phyloP scores from a whole-genome alignment of 2,329 filamentous ascomycete species.

The Botryotinia narcissicola region DNA sequence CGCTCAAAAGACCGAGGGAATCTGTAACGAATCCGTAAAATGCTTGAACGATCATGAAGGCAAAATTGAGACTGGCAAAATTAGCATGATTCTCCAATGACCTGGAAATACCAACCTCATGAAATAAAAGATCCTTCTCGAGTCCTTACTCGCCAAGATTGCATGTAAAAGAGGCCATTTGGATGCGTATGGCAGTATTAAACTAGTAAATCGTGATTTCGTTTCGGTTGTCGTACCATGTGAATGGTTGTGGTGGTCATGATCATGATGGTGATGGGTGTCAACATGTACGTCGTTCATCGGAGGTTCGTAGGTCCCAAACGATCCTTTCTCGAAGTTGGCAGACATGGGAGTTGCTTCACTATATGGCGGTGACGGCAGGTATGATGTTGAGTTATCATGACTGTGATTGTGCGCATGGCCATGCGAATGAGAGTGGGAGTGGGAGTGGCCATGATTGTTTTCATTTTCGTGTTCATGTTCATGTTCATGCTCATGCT shows the following conservation, averaged over 20 bases:
- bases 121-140: conserved; percentile 93
- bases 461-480: conserved; percentile 16
- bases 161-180: conserved; percentile 77
- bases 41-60: conserved; percentile 91
- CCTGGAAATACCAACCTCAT: conserved; percentile 63
- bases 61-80: conserved; percentile 73
- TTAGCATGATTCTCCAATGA: conserved; percentile 23
- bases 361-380: conserved; percentile 30
- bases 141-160: conserved; percentile 87
- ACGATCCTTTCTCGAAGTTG: conserved; percentile 26
- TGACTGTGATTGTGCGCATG: conserved; percentile 21
- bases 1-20: conserved; percentile 89
- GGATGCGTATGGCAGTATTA: conserved; percentile 67
- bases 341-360: conserved; percentile 25
- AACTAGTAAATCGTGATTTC: conserved; percentile 68
- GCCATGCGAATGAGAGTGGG: conserved; percentile 23
- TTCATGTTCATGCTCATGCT: conserved; percentile 23
- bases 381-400: conserved; percentile 21
- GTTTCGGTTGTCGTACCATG: conserved; percentile 38
- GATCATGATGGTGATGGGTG: conserved; percentile 30
- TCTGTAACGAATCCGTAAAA: conserved; percentile 93
- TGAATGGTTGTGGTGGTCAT: conserved; percentile 31
- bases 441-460: conserved; percentile 19
- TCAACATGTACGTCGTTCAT: conserved; percentile 24
- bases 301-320: conserved; percentile 29